Evolutionary conservation across 306 rosid genomes (phyloP).

Genomic region (Vigna hirtella): DNA sequence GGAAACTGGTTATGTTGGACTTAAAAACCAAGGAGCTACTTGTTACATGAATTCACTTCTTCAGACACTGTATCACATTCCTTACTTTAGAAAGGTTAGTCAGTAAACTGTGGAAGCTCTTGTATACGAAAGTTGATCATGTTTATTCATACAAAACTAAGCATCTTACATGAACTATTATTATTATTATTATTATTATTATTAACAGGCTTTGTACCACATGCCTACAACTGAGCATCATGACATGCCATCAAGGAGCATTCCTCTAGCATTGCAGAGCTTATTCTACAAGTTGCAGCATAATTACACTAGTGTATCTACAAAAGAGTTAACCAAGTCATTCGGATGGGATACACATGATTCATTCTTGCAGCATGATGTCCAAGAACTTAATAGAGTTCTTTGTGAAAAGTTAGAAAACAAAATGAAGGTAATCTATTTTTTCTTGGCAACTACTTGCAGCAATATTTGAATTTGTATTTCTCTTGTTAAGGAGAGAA

Average conservation of each 20-base stretch:
- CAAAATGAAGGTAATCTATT: background rate
- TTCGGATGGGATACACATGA: slow-evolving; percentile 18
- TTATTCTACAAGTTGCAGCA: slow-evolving; percentile 8
- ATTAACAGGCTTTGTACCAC: background rate
- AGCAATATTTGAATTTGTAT: background rate
- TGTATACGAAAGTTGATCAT: background rate
- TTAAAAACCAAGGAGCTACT: slow-evolving; percentile 24
- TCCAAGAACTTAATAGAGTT: slow-evolving; percentile 22
- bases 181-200: background rate
- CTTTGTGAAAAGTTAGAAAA: slow-evolving; percentile 11
- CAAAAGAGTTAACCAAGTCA: slow-evolving; percentile 9
- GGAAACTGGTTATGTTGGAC: slow-evolving; percentile 16
- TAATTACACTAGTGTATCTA: background rate
- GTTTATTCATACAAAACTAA: background rate
- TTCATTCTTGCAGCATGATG: slow-evolving; percentile 21
- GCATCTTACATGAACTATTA: background rate
- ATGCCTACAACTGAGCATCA: slow-evolving; percentile 15
- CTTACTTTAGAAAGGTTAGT: slow-evolving; percentile 19
- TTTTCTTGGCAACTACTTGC: background rate
- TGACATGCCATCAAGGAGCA: slow-evolving; percentile 10
- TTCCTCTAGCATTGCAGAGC: slow-evolving; percentile 10
- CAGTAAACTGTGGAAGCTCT: background rate
- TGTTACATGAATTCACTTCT: slow-evolving; percentile 24
- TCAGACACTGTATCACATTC: slow-evolving; percentile 18
- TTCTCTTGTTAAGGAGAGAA: background rate